Conservation (phyloP, 2,329 filamentous ascomycete genomes). For the Venturia effusa region DNA sequence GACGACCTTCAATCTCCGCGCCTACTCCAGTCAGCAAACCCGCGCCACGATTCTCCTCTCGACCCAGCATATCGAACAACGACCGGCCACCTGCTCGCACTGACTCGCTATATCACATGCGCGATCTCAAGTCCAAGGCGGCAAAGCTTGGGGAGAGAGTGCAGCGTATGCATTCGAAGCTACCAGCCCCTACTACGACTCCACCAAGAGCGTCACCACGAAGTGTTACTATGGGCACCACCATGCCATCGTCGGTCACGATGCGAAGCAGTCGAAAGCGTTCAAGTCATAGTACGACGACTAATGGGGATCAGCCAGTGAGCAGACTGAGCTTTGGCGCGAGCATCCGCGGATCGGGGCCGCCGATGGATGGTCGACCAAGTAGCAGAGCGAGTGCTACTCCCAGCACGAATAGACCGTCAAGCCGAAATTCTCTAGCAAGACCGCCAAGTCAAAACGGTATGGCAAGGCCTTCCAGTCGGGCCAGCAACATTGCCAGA, state of each 20-base stretch:
- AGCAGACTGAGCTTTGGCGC: slow-evolving; percentile 41
- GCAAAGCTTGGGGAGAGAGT: slow-evolving; percentile 90
- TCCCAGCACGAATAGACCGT: slow-evolving; percentile 25
- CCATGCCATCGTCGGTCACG: slow-evolving; percentile 45
- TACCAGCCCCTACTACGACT: slow-evolving; percentile 69
- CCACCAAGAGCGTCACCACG: slow-evolving; percentile 76
- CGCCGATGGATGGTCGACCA: slow-evolving; percentile 43
- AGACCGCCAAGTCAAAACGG: slow-evolving; percentile 2
- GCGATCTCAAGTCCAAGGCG: slow-evolving; percentile 91
- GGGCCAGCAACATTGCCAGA: slow-evolving; percentile 29
- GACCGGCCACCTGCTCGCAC: slow-evolving; percentile 41
- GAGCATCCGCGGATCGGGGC: slow-evolving; percentile 15
- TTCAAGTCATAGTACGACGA: slow-evolving; percentile 41
- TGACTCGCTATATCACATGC: slow-evolving; percentile 81
- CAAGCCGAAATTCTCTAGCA: slow-evolving; percentile 6
- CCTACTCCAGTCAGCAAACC: slow-evolving; percentile 18
- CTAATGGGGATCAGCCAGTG: slow-evolving; percentile 19
- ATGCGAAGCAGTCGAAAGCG: slow-evolving; percentile 59
- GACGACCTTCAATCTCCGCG: slow-evolving; percentile 12
- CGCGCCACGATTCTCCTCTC: slow-evolving; percentile 27
- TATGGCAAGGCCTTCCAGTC: neutral
- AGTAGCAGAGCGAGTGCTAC: slow-evolving; percentile 60
- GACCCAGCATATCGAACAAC: slow-evolving; percentile 31
- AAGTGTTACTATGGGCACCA: slow-evolving; percentile 33
- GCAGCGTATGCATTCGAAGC: slow-evolving; percentile 79